These are phyloP conservation scores for Aspergillus cavernicola DNA, from an alignment of 495 filamentous ascomycete species.

Conservation along the genomic window DNA sequence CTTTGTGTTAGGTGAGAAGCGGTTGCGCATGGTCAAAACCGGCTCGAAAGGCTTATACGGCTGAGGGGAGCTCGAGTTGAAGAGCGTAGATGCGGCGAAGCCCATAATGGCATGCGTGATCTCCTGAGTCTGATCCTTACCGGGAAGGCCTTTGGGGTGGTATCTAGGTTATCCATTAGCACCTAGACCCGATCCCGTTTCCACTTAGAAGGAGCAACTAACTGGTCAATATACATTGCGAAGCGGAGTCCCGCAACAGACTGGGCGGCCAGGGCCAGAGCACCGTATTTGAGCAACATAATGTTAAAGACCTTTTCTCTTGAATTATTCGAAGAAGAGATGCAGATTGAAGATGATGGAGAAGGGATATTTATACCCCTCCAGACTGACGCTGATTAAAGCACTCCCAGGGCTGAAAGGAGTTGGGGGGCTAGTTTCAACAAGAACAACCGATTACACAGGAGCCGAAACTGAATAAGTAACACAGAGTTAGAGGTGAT, in stretches of 20 bases:
- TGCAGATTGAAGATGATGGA: background rate
- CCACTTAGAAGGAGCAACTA: conserved; percentile 7
- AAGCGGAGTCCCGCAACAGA: conserved; percentile 28
- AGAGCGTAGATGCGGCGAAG: conserved; percentile 59
- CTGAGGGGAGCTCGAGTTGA: conserved; percentile 50
- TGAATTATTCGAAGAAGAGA: background rate
- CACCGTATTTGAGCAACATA: conserved; percentile 27
- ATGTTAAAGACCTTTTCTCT: conserved; percentile 7
- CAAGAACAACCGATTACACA: no score
- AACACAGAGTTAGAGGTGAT: background rate
- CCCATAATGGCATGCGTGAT: conserved; percentile 61
- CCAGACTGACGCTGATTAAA: background rate
- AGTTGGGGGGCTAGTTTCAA: background rate
- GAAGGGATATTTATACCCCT: background rate
- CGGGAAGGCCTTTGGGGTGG: conserved; percentile 28
- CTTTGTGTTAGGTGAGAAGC: conserved; percentile 57
- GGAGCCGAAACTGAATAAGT: background rate
- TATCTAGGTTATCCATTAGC: conserved; percentile 20
- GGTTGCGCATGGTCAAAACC: conserved; percentile 51
- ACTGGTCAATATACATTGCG: conserved; percentile 42
- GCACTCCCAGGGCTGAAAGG: background rate
- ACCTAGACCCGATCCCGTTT: no score
- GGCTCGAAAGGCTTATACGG: conserved; percentile 58
- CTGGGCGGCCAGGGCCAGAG: conserved; percentile 31
- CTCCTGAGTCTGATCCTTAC: conserved; percentile 22